Base-by-base conservation (phyloP, 345 rosid genomes). In the Linum trigynum region DNA sequence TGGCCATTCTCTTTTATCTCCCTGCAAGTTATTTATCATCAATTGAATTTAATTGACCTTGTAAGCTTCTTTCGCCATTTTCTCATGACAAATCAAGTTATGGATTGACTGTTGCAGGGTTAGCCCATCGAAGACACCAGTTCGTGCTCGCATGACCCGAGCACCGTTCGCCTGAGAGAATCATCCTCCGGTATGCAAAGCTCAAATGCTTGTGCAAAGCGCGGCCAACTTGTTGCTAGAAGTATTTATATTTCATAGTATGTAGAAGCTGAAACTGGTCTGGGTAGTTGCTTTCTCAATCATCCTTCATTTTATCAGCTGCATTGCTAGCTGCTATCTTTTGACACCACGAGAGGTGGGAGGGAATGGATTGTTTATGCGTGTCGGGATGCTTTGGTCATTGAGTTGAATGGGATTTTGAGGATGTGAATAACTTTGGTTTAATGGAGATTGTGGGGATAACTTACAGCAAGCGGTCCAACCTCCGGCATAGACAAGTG, bases 101-200 rank as follows among this genome's bases (percentile, higher is more conserved):
- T 9, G 9, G 53, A 48, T 4, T 8, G 9, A 4, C 5, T 43
- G 39, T 68, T 74, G 76, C 86, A 94, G 99, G 95, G 92, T 94
- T 55, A 94, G 99, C 72, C 99, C 99, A 53, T 94, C 99, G 5
- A 94, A 94, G 88, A 94, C 99, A 42, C 99, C 99, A 53, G 97
- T 88, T 60, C 84, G 99, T 57, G 95, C 97, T 16, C 91, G 91
- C 61, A 40, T 76, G 65, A 78, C 85, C 48, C 85, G 87, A 41
- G 58, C 80, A 53, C 74, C 79, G 0, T 9, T 71, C 32, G 64
- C 69, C 32, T 23, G 32, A 15, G 14, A 10, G 69, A 62, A 59
- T 7, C 6, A 35, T 36, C 61, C 64, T 1, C 38, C 50, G 9
- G 53, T 12, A 48, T 48, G 53, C 53, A 39, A 39, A 14, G 65